Conservation (phyloP, 495 filamentous ascomycete genomes). For the Melanomma pulvis-pyrius region DNA sequence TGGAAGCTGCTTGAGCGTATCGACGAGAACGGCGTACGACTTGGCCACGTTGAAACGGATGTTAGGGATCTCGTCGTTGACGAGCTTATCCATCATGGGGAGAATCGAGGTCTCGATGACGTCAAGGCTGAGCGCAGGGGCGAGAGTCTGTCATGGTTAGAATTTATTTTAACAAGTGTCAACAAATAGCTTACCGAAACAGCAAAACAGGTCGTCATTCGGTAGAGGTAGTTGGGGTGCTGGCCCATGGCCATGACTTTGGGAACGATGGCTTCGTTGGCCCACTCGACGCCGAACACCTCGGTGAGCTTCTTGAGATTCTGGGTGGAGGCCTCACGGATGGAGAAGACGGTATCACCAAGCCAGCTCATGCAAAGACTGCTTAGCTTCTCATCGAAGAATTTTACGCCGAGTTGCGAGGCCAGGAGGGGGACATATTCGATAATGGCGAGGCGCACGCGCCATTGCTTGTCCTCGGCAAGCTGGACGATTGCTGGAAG, state of each 20-base stretch:
- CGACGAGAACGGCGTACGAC: conserved; percentile 87
- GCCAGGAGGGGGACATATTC: conserved; percentile 98
- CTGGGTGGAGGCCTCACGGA: conserved; percentile 93
- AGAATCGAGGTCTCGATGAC: conserved; percentile 92
- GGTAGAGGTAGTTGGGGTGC: conserved; percentile 97
- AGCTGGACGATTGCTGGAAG: conserved; percentile 97
- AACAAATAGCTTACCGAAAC: conserved; percentile 72
- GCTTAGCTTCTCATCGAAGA: conserved; percentile 97
- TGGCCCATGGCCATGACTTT: conserved; percentile 98
- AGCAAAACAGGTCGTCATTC: conserved; percentile 99
- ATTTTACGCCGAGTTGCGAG: conserved; percentile 92
- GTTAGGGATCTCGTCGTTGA: conserved; percentile 92
- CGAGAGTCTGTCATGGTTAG: conserved; percentile 69
- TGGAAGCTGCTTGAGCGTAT: conserved; percentile 85
- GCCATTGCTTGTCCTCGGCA: conserved; percentile 99
- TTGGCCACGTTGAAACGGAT: conserved; percentile 99
- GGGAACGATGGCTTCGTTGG: conserved; percentile 94
- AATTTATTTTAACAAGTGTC: conserved; percentile 40
- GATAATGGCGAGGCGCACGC: conserved; percentile 95
- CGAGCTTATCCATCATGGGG: conserved; percentile 91
- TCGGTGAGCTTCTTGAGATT: conserved; percentile 98
- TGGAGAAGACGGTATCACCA: conserved; percentile 98
- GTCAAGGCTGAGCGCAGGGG: conserved; percentile 85
- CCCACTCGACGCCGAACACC: conserved; percentile 97
- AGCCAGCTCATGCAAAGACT: conserved; percentile 98